phyloP scores from a whole-genome alignment of 768 basidiomycete genomes.

The Austroboletus eburneus region DNA sequence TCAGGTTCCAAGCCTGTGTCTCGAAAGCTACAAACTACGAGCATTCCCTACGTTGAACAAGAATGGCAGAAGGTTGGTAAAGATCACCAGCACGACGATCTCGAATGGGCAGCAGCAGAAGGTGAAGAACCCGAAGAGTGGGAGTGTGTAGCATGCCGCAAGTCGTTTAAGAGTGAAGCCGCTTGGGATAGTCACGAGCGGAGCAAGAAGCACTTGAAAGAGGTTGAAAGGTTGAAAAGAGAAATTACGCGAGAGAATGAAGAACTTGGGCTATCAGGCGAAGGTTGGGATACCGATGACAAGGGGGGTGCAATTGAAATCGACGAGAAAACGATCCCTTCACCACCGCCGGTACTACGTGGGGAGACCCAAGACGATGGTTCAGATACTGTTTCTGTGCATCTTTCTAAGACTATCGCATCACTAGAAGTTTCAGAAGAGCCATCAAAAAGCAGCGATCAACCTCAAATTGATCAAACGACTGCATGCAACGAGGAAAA shows the following conservation, averaged over 20 bases:
- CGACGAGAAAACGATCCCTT: constrained; percentile 5
- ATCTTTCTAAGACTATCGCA: neutral
- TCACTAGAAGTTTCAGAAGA: constrained; percentile 6
- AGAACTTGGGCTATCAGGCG: constrained; percentile 49
- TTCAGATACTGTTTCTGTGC: neutral
- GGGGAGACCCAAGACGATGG: constrained; percentile 1
- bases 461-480: constrained; percentile 3
- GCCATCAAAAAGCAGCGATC: constrained; percentile 5
- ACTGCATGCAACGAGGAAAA: neutral
- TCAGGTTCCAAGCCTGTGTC: constrained; percentile 21
- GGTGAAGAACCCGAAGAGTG: constrained; percentile 74
- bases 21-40: constrained; percentile 24
- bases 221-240: constrained; percentile 70
- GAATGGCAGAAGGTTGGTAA: constrained; percentile 77
- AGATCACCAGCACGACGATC: constrained; percentile 39
- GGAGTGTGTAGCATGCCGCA: constrained; percentile 95
- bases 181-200: constrained; percentile 97
- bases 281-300: constrained; percentile 27
- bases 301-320: constrained; percentile 9
- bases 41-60: constrained; percentile 68
- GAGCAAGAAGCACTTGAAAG: constrained; percentile 90
- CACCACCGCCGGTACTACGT: constrained; percentile 15
- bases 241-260: constrained; percentile 78
- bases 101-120: constrained; percentile 73
- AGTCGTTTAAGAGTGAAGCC: constrained; percentile 85